phyloP scores from a whole-genome alignment of 2,329 filamentous ascomycete species.

The Aspergillus niger region DNA sequence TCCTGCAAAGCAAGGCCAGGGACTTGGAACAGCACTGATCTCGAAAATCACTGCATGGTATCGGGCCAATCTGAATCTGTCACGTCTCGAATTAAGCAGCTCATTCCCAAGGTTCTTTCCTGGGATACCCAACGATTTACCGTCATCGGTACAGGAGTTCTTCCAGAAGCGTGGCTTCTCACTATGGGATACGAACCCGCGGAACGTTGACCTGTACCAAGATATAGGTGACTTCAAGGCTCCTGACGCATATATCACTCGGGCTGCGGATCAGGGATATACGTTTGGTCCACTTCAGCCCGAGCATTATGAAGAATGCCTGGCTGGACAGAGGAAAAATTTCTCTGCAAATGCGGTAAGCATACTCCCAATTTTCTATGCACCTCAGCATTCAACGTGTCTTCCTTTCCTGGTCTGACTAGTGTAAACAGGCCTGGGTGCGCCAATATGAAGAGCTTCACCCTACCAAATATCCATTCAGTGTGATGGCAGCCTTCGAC shows the following conservation, averaged over 20 bases:
- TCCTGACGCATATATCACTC: conserved; percentile 37
- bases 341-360: conserved; percentile 40
- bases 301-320: conserved; percentile 43
- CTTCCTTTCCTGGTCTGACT: neutral
- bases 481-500: conserved; percentile 48
- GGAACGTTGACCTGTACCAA: conserved; percentile 45
- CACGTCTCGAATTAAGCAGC: conserved; percentile 30
- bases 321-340: conserved; percentile 43
- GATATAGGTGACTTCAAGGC: conserved; percentile 40
- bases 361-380: conserved; percentile 9
- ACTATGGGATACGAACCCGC: conserved; percentile 25
- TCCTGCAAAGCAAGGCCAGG: conserved; percentile 36
- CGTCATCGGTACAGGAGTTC: conserved; percentile 39
- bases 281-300: conserved; percentile 40
- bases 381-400: neutral
- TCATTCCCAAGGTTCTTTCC: conserved; percentile 51
- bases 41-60: conserved; percentile 32
- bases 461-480: conserved; percentile 38
- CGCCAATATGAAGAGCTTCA: conserved; percentile 42
- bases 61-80: conserved; percentile 27
- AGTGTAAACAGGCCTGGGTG: conserved; percentile 42
- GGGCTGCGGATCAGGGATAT: conserved; percentile 37
- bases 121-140: conserved; percentile 44
- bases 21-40: conserved; percentile 43
- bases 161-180: conserved; percentile 47